These are phyloP conservation scores for Eucalyptus coolabah DNA, from an alignment of 345 rosid species.

Conservation along the genomic window DNA sequence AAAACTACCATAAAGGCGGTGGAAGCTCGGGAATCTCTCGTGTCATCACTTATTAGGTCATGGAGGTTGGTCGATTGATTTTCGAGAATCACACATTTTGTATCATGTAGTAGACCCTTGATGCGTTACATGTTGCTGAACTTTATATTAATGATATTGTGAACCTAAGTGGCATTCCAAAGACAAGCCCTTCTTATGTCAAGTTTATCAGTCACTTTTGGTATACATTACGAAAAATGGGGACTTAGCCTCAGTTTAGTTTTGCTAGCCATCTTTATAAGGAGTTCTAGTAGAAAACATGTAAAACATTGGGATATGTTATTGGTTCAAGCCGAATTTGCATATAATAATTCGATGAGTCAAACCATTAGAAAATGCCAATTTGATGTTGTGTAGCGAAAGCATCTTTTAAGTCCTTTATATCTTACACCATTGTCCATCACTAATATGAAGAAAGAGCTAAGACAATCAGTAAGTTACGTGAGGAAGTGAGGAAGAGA, in stretches of 20 bases:
- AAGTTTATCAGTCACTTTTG: neutral
- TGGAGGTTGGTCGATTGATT: neutral
- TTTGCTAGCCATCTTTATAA: neutral
- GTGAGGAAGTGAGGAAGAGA: neutral
- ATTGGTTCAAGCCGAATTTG: too few relatives aligned
- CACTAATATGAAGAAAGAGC: neutral
- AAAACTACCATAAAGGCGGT: neutral
- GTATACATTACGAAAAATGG: neutral
- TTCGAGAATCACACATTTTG: neutral
- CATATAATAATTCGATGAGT: too few relatives aligned
- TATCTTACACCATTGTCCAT: neutral
- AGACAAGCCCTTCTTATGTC: neutral
- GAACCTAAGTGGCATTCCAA: fast-evolving
- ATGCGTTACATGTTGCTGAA: neutral
- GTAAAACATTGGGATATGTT: too few relatives aligned
- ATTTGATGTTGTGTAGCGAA: too few relatives aligned
- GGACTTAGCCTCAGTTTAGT: neutral
- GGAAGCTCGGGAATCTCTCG: neutral
- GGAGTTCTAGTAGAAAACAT: too few relatives aligned
- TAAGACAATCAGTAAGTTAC: neutral
- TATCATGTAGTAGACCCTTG: neutral
- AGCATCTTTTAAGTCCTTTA: neutral
- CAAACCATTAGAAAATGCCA: too few relatives aligned
- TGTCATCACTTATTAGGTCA: neutral
- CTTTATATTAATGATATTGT: neutral